Conservation (phyloP, 768 basidiomycete genomes). For the Mycena kentingensis region DNA sequence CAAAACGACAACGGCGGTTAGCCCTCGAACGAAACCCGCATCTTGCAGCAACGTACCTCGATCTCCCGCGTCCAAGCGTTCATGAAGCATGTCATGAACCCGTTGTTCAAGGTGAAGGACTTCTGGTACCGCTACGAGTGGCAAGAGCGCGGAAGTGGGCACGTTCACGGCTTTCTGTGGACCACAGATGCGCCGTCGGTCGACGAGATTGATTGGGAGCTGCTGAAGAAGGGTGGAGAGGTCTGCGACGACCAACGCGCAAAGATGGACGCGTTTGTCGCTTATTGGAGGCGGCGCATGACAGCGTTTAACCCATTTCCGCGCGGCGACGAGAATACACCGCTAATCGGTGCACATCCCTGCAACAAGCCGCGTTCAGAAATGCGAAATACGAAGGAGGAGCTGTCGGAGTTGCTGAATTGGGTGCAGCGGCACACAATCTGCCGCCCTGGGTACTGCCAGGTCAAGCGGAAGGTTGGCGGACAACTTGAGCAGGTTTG, state of each 20-base stretch:
- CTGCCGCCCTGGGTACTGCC: slow-evolving; percentile 28
- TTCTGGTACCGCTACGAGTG: slow-evolving; percentile 28
- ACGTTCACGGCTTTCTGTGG: slow-evolving; percentile 31
- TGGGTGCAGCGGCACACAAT: slow-evolving; percentile 25
- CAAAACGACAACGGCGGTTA: slow-evolving; percentile 12
- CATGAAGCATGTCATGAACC: slow-evolving; percentile 20
- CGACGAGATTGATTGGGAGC: slow-evolving; percentile 18
- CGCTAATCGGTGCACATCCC: slow-evolving; percentile 15
- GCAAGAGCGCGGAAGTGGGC: slow-evolving; percentile 24
- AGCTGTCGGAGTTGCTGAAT: slow-evolving; percentile 25
- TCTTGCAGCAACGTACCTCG: slow-evolving; percentile 26
- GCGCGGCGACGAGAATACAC: slow-evolving; percentile 7
- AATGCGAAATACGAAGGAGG: slow-evolving; percentile 23
- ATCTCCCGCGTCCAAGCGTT: slow-evolving; percentile 22
- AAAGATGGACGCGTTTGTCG: slow-evolving; percentile 15
- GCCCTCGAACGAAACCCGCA: slow-evolving; percentile 28
- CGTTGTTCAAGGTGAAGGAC: slow-evolving; percentile 20
- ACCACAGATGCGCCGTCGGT: slow-evolving; percentile 24
- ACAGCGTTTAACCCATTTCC: slow-evolving; percentile 21
- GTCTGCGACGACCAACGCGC: slow-evolving; percentile 9
- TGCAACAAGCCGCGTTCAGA: slow-evolving; percentile 5
- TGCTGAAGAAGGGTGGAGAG: slow-evolving; percentile 1
- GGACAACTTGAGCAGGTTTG: slow-evolving; percentile 15
- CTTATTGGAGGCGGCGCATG: slow-evolving; percentile 2
- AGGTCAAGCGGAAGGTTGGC: slow-evolving; percentile 21